Evolutionary conservation across 768 basidiomycete genomes (phyloP).

Genomic region (Termitomyces sp.): DNA sequence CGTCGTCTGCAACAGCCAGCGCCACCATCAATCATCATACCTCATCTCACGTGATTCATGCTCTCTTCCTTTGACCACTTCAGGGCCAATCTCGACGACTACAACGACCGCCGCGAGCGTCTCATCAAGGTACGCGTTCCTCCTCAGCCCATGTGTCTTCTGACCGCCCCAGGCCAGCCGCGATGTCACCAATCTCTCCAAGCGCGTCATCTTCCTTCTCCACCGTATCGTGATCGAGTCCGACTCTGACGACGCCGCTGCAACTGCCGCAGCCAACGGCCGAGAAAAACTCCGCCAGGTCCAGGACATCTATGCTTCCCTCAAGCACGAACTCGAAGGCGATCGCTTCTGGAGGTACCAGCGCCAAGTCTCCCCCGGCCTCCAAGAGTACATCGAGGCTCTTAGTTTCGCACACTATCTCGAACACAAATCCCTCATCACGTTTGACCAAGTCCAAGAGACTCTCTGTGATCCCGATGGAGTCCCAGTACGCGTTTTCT

Average conservation of each 20-base stretch:
- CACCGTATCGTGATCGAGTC: constrained; percentile 60
- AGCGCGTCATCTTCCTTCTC: constrained; percentile 90
- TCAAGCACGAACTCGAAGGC: constrained; percentile 59
- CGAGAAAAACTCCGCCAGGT: constrained; percentile 66
- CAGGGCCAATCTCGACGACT: constrained; percentile 71
- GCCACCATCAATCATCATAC: background rate
- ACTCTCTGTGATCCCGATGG: constrained; percentile 61
- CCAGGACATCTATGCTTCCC: constrained; percentile 53
- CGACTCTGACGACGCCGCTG: constrained; percentile 28
- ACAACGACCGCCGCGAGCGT: constrained; percentile 85
- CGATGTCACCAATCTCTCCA: constrained; percentile 87
- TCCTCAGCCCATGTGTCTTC: background rate
- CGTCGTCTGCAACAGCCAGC: background rate
- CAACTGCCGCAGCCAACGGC: constrained; percentile 45
- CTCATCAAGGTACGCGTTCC: constrained; percentile 70
- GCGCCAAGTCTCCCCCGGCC: constrained; percentile 68
- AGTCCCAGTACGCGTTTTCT: constrained; percentile 48
- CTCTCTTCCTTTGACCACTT: constrained; percentile 50
- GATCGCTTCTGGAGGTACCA: constrained; percentile 79
- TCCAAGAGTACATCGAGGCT: constrained; percentile 97
- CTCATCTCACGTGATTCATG: constrained; percentile 15
- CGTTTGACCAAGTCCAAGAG: constrained; percentile 62
- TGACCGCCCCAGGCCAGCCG: constrained; percentile 58
- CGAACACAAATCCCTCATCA: constrained; percentile 62
- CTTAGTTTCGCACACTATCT: constrained; percentile 87